Conservation (phyloP, 2,329 filamentous ascomycete species). For the Fusarium sacchari region DNA sequence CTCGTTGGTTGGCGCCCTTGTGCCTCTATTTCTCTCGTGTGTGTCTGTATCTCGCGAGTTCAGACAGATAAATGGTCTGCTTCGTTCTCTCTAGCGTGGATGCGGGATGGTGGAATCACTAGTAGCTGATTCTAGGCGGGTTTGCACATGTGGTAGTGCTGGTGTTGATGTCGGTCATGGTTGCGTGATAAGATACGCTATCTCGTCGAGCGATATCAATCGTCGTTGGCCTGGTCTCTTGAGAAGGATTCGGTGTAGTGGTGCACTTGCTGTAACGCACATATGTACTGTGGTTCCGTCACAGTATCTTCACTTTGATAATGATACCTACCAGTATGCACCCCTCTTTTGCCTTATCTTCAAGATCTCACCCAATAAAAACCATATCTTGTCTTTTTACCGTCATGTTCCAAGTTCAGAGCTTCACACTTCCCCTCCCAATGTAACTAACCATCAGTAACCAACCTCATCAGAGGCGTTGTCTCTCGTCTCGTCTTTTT, state of each 20-base stretch:
- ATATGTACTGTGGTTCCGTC: slow-evolving; percentile 5
- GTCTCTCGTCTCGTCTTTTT: slow-evolving; percentile 15
- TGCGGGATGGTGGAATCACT: slow-evolving; percentile 22
- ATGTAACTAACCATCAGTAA: slow-evolving; percentile 7
- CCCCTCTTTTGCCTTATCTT: slow-evolving; percentile 33
- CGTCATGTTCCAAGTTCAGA: slow-evolving; percentile 2
- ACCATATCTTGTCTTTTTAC: not conserved
- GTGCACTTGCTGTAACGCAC: slow-evolving; percentile 13
- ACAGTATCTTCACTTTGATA: slow-evolving; percentile 20
- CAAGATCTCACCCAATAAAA: slow-evolving; percentile 8
- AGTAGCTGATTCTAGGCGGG: slow-evolving; percentile 1
- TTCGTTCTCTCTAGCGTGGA: slow-evolving; percentile 21
- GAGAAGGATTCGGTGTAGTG: slow-evolving; percentile 25
- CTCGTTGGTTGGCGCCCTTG: slow-evolving; percentile 4
- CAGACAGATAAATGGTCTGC: slow-evolving; percentile 12
- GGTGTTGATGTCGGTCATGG: slow-evolving; percentile 23
- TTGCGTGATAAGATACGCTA: slow-evolving; percentile 37
- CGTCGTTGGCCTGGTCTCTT: slow-evolving; percentile 11
- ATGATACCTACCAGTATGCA: slow-evolving; percentile 1
- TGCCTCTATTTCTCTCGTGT: slow-evolving; percentile 8
- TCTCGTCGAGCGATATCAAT: slow-evolving; percentile 30
- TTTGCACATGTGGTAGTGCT: slow-evolving; percentile 25
- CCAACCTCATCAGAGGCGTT: slow-evolving; percentile 22
- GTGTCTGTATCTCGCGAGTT: slow-evolving; percentile 12
- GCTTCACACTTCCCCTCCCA: slow-evolving; percentile 10